Base-by-base conservation (phyloP, 176 grass and related monocot genomes). In the Echinochloa phyllopogon region DNA sequence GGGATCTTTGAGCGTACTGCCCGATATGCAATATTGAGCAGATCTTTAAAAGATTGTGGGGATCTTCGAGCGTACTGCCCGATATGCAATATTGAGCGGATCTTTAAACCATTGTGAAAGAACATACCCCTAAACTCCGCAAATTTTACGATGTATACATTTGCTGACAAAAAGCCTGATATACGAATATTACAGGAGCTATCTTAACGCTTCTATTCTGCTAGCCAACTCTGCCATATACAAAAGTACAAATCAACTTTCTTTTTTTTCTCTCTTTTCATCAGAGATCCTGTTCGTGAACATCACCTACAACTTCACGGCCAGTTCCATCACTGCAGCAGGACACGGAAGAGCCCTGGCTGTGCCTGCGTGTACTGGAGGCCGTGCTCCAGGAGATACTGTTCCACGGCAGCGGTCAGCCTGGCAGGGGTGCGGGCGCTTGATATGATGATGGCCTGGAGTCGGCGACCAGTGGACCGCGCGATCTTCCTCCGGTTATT, bases 381-480 rank as follows among this genome's bases (percentile, higher is more conserved):
- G 24, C 92, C 92, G 14, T 97, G 84, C 59, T 94, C 92, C 71
- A 93, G 66, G 71, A 97, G 92, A 45, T 93, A 94, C 90, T 91
- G 95, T 86, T 97, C 95, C 10, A 97, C 87, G 10, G 88, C 84
- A 0, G 52, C 86, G 21, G 81, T 84, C 83, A 97, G 69, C 87
- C 92, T 92, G 5, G 89, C 79, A 10, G 90, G 92, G 82, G 81
- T 83, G 38, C 81, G 82, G 36, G 78, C 15, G 29, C 78, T 92
- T 8, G 91, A 86, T 65, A 92, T 83, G 81, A 97, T 88, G 75
- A 92, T 86, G 18, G 51, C 90, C 63, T 91, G 88, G 69, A 97
- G 74, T 7, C 90, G 73, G 39, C 84, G 84, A n/a, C 92, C 85
- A 2, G 88, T 94, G 6, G 90, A 91, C 57, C 92, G 86, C 18